Conservation (phyloP, 1,139 yeast genomes). For the Zygosaccharomyces sapae region DNA sequence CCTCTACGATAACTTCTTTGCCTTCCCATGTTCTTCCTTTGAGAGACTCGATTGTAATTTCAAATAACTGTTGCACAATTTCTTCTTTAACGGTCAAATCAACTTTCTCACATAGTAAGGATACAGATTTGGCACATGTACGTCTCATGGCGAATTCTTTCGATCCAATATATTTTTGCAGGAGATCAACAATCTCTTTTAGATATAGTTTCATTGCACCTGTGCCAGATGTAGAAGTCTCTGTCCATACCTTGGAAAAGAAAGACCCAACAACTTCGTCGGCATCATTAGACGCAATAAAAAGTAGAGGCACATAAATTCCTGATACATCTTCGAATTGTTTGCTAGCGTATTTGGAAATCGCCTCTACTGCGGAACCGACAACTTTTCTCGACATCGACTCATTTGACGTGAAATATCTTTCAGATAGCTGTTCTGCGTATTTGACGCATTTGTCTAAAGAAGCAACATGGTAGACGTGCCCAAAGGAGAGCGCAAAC, state of each 20-base stretch:
- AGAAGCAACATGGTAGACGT: slow-evolving; percentile 62
- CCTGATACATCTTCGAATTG: slow-evolving; percentile 60
- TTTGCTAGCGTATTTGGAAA: slow-evolving; percentile 68
- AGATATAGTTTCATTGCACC: slow-evolving; percentile 69
- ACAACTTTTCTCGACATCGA: slow-evolving; percentile 50
- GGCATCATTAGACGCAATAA: slow-evolving; percentile 69
- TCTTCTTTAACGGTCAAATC: slow-evolving; percentile 38
- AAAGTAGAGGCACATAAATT: slow-evolving; percentile 72
- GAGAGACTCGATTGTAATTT: slow-evolving; percentile 56
- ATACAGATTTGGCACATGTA: slow-evolving; percentile 67
- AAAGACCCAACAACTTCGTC: slow-evolving; percentile 44
- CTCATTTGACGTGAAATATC: slow-evolving; percentile 58
- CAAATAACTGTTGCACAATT: slow-evolving; percentile 42
- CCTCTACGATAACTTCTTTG: slow-evolving; percentile 69
- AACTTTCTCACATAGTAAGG: slow-evolving; percentile 50
- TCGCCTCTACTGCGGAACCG: slow-evolving; percentile 61
- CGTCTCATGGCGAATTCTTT: slow-evolving; percentile 63
- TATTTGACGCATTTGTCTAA: slow-evolving; percentile 53
- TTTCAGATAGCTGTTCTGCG: slow-evolving; percentile 46
- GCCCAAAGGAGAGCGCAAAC: slow-evolving; percentile 79
- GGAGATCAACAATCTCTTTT: slow-evolving; percentile 59
- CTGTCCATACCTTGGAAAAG: slow-evolving; percentile 73
- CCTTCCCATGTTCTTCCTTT: slow-evolving; percentile 87
- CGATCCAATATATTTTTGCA: slow-evolving; percentile 50
- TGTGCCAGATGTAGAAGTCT: slow-evolving; percentile 62